phyloP scores from a whole-genome alignment of 192 early-diverging fungal genomes.

The Podila clonocystis region DNA sequence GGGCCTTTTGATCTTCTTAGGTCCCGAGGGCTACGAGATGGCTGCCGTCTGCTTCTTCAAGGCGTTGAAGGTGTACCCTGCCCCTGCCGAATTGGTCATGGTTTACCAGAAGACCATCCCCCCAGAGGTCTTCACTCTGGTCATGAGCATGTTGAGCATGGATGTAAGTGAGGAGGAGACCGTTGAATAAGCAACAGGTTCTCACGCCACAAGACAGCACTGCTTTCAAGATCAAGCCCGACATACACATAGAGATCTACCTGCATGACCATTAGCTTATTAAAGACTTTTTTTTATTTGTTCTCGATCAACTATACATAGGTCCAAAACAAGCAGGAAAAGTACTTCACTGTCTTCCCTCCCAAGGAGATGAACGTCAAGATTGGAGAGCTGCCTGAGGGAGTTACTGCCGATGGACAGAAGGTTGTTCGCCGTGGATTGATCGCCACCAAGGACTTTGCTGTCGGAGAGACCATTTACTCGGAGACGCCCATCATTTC shows the following conservation, averaged over 20 bases:
- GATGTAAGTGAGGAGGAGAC: slow-evolving; percentile 63
- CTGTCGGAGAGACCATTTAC: slow-evolving; percentile 79
- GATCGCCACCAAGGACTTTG: slow-evolving; percentile 77
- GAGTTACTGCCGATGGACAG: slow-evolving; percentile 57
- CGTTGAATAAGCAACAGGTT: not conserved
- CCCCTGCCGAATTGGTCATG: slow-evolving; percentile 95
- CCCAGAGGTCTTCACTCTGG: slow-evolving; percentile 83
- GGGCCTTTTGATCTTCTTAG: not conserved
- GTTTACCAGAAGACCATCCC: slow-evolving; percentile 96
- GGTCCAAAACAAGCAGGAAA: slow-evolving; percentile 74
- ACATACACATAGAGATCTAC: not conserved
- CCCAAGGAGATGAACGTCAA: slow-evolving; percentile 76
- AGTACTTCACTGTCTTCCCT: slow-evolving; percentile 89
- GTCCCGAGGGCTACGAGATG: slow-evolving; percentile 68
- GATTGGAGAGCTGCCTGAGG: slow-evolving; percentile 72
- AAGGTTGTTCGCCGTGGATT: slow-evolving; percentile 75
- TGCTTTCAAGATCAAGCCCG: slow-evolving; percentile 4
- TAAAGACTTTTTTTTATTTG: not conserved
- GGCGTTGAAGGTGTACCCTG: slow-evolving; percentile 94
- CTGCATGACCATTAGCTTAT: not conserved
- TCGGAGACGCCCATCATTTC: slow-evolving; percentile 79
- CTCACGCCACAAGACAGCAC: not conserved
- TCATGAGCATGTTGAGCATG: slow-evolving; percentile 90
- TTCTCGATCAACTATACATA: slow-evolving; percentile 17
- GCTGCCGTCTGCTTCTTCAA: slow-evolving; percentile 90